phyloP scores from a whole-genome alignment of 768 basidiomycete genomes.

The Heimioporus sp. region DNA sequence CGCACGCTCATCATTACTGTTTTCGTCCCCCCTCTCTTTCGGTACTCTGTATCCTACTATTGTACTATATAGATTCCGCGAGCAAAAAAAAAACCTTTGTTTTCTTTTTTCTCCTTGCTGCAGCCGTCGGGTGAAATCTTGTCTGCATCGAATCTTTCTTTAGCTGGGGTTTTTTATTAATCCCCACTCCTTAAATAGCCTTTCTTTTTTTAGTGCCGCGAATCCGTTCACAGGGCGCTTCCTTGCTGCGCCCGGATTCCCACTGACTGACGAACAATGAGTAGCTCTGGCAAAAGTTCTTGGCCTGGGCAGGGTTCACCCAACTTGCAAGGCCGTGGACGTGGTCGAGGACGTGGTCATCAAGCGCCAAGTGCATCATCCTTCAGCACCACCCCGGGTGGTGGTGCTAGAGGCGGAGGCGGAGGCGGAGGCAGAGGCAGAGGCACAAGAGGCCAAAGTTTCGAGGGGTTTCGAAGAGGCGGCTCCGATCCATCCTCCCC shows the following conservation, averaged over 20 bases:
- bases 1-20: conserved; percentile 19
- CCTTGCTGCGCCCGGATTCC: no score
- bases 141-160: no score
- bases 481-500: background rate
- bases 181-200: no score
- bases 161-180: no score
- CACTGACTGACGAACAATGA: conserved; percentile 4
- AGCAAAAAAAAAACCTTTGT: no score
- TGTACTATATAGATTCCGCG: conserved; percentile 13
- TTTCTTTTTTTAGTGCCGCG: no score
- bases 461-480: background rate
- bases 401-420: conserved; percentile 16
- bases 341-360: background rate
- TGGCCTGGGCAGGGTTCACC: conserved; percentile 5
- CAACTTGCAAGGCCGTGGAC: conserved; percentile 5
- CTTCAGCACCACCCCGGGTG: background rate
- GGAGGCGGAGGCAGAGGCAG: conserved; percentile 20
- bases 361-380: background rate
- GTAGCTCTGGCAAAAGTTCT: background rate
- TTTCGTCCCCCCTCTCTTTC: conserved; percentile 6
- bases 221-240: no score
- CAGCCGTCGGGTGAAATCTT: no score
- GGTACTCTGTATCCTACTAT: conserved; percentile 20
- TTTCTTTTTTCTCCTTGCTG: no score
- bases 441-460: background rate